Evolutionary conservation across 768 basidiomycete species (phyloP), one percentile per base, ranked within the genome.

Genomic region (Russula brevipes): DNA sequence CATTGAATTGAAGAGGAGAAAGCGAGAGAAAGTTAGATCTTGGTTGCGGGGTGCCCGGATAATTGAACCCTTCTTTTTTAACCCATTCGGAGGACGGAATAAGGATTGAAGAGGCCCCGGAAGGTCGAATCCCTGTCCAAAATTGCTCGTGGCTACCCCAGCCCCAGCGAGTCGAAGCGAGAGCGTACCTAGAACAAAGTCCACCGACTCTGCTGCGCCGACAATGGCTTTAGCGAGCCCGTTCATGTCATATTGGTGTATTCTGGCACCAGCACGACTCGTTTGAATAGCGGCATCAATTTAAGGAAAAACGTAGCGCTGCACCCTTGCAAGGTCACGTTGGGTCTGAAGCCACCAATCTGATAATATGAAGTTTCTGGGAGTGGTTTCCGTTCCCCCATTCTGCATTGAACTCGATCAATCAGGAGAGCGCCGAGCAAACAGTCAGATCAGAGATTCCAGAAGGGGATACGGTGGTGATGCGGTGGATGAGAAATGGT

Each of bases 331-430:
- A 68, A 41, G 16, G 47, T 45, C 31, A 60, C 17, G 35, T 66
- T 63, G 17, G 60, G 53, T 33, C 58, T 60, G 14, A 67, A 63
- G 55, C 66, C 67, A 50, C 61, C 67, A 47, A 68, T 66, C 57
- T 66, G 67, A 58, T 62, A 68, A 10, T 66, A 68, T 11, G 38
- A 53, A 17, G 50, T n/a, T 3, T n/a, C 50, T 38, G 24, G 24
- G 24, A 24, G 24, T 24, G 57, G 59, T 24, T 31, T 41, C 4
- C 38, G 60, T 55, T 59, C 59, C 36, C 42, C 54, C 63, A 64
- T 64, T 51, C 52, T 50, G 30, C 17, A 24, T 38, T 24, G 8
- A 5, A 17, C 8, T 47, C 38, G 46, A 39, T 16, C n/a, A 17
- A 24, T 24, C 24, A 24, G 24, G 50, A n/a, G 36, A 42, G 14